Evolutionary conservation across 1,284 basidiomycete genomes (phyloP).

Genomic region (Ustilago trichophora): DNA sequence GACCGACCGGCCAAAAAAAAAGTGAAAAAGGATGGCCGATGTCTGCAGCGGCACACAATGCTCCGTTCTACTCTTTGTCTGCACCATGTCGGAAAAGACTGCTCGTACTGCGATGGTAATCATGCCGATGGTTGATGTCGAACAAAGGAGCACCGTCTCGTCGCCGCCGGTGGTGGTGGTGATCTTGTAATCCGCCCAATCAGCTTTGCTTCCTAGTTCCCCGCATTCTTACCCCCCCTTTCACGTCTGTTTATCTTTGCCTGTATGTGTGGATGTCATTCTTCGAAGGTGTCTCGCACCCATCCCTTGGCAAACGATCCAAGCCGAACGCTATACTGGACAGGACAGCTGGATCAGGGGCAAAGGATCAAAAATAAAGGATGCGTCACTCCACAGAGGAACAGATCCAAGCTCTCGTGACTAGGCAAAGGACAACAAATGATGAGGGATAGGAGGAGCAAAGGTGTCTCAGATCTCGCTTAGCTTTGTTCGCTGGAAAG

Average conservation of each 20-base stretch:
- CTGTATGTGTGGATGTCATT: neutral
- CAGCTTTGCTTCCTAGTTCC: too few relatives aligned
- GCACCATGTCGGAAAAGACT: neutral
- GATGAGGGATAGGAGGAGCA: too few relatives aligned
- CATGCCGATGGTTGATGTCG: too few relatives aligned
- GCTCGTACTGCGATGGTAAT: too few relatives aligned
- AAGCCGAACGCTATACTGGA: neutral
- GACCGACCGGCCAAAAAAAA: neutral
- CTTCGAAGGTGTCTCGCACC: too few relatives aligned
- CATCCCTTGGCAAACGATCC: too few relatives aligned
- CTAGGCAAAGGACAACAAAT: too few relatives aligned
- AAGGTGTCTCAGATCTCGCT: neutral
- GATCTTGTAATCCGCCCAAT: neutral
- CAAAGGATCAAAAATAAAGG: too few relatives aligned
- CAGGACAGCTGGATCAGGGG: too few relatives aligned
- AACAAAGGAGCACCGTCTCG: too few relatives aligned
- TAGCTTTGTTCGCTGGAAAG: too few relatives aligned
- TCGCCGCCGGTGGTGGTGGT: neutral
- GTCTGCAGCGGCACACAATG: constrained; percentile 19
- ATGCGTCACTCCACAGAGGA: neutral
- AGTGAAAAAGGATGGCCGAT: constrained; percentile 1
- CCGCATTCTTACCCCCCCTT: constrained; percentile 5
- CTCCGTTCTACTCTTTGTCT: constrained; percentile 6
- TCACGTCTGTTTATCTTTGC: neutral
- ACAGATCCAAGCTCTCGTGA: neutral